Conservation (phyloP, 306 rosid genomes). For the Cucurbita maxima region DNA sequence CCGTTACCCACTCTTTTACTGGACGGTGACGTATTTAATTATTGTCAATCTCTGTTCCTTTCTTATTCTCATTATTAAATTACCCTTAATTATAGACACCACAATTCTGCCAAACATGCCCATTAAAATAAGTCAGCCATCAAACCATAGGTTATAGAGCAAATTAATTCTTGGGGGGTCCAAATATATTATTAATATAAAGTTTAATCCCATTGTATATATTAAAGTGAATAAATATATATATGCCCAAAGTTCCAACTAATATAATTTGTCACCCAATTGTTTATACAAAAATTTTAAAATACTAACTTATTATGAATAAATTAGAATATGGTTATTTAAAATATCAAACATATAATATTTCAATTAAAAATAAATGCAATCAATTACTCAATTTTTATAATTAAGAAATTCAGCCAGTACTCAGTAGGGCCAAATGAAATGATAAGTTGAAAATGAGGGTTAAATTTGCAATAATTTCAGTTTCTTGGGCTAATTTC, state of each 20-base stretch:
- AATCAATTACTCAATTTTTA: too few relatives aligned
- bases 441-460: neutral
- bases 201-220: neutral
- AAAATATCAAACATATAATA: neutral
- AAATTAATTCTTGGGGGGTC: neutral
- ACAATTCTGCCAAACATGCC: neutral
- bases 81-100: neutral
- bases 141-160: neutral
- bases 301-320: too few relatives aligned
- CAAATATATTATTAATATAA: neutral
- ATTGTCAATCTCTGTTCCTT: neutral
- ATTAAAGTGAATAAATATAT: neutral
- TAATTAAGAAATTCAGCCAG: neutral
- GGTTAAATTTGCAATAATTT: neutral
- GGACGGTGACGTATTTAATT: neutral
- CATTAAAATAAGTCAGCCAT: neutral
- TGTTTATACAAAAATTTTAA: neutral
- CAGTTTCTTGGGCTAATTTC: neutral
- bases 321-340: neutral
- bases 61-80: neutral
- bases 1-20: neutral
- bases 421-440: neutral
- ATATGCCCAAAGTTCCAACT: neutral
- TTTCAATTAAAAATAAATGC: neutral
- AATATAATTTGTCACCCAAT: neutral